phyloP scores from a whole-genome alignment of 495 filamentous ascomycete species.

The Saxophila tyrrhenica region DNA sequence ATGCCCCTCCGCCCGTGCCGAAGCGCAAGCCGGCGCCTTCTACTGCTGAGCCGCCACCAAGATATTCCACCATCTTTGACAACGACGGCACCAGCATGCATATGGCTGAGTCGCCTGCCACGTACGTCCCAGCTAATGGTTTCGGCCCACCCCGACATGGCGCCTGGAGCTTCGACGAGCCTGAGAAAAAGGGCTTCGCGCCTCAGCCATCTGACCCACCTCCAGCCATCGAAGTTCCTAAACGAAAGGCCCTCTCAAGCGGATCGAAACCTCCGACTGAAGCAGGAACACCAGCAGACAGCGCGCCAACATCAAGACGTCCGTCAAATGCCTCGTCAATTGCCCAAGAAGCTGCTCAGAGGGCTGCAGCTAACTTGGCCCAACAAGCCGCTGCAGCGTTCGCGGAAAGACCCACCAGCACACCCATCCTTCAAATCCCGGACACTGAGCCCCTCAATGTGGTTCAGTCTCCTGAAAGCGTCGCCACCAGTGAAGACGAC shows the following conservation, averaged over 20 bases:
- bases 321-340: constrained; percentile 4
- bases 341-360: constrained; percentile 9
- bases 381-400: constrained; percentile 4
- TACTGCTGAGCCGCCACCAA: constrained; percentile 21
- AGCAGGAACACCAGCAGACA: background rate
- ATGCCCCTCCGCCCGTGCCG: background rate
- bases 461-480: background rate
- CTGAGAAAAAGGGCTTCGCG: constrained; percentile 10
- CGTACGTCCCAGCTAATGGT: constrained; percentile 26
- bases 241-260: constrained; percentile 30
- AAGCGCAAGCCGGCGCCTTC: constrained; percentile 28
- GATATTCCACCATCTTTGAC: constrained; percentile 24
- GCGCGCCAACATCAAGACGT: constrained; percentile 3
- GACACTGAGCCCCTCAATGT: background rate
- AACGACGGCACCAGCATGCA: constrained; percentile 6
- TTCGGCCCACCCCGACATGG: constrained; percentile 20
- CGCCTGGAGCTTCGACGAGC: constrained; percentile 18
- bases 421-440: background rate
- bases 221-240: constrained; percentile 26
- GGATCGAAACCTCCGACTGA: constrained; percentile 13
- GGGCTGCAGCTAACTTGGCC: constrained; percentile 1
- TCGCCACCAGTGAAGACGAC: background rate
- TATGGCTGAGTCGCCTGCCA: constrained; percentile 25
- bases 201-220: constrained; percentile 7
- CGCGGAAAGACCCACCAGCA: background rate